Percentiles rank a stretch among this genome's conserved stretches.
Evolutionary conservation across 805 yeast genomes (phyloP).

Genomic region (Yamadazyma olivae): DNA sequence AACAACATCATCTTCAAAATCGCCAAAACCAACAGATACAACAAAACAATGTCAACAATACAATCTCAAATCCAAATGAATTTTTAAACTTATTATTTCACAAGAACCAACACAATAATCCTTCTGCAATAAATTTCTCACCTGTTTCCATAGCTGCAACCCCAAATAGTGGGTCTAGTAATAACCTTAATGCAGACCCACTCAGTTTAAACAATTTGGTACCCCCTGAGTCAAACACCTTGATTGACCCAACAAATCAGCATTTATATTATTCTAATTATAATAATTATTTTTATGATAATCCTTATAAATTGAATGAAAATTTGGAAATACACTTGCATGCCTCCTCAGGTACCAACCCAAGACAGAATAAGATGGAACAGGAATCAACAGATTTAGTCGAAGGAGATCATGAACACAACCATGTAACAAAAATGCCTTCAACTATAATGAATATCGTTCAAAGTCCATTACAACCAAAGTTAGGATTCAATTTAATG

Average conservation of each 20-base stretch:
- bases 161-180: background rate
- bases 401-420: slow-evolving; percentile 32
- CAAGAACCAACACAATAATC: slow-evolving; percentile 25
- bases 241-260: slow-evolving; percentile 34
- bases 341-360: slow-evolving; percentile 26
- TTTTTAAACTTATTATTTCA: slow-evolving; percentile 54
- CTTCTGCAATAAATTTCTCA: slow-evolving; percentile 5
- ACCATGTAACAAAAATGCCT: slow-evolving; percentile 46
- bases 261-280: slow-evolving; percentile 36
- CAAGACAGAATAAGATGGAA: slow-evolving; percentile 8
- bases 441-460: slow-evolving; percentile 51
- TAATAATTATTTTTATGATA: slow-evolving; percentile 36
- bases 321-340: slow-evolving; percentile 42
- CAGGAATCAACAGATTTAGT: slow-evolving; percentile 32
- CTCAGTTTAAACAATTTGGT: slow-evolving; percentile 4
- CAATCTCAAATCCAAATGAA: slow-evolving; percentile 25
- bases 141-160: slow-evolving; percentile 9
- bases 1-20: background rate
- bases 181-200: slow-evolving; percentile 6
- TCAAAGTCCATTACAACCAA: slow-evolving; percentile 34
- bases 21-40: slow-evolving; percentile 4
- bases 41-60: slow-evolving; percentile 8
- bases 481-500: slow-evolving; percentile 41
- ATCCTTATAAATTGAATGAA: slow-evolving; percentile 37
- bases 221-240: slow-evolving; percentile 12